These are phyloP conservation scores for Neonectria sp. DNA, from an alignment of 2,329 filamentous ascomycete genomes.

Conservation along the genomic window DNA sequence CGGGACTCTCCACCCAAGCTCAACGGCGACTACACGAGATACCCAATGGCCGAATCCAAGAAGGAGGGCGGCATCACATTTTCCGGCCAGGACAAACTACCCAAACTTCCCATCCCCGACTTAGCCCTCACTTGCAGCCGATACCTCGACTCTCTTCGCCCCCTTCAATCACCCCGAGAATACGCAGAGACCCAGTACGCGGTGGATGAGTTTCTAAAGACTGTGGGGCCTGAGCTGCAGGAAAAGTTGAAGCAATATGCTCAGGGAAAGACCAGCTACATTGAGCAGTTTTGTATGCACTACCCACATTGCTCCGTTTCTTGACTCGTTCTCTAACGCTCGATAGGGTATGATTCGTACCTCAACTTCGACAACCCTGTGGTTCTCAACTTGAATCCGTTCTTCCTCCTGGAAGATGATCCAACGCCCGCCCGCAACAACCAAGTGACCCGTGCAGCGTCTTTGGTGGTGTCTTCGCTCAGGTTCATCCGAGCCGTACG, in stretches of 20 bases:
- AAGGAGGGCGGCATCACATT: constrained; percentile 86
- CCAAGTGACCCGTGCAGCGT: constrained; percentile 94
- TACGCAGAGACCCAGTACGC: constrained; percentile 86
- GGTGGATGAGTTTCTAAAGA: constrained; percentile 84
- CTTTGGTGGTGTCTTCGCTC: constrained; percentile 89
- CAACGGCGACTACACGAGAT: constrained; percentile 56
- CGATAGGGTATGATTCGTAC: constrained; percentile 95
- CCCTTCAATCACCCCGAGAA: constrained; percentile 85
- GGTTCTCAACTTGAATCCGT: constrained; percentile 96
- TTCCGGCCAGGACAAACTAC: constrained; percentile 87
- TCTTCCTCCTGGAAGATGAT: constrained; percentile 97
- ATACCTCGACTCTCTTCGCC: constrained; percentile 84
- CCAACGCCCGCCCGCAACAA: constrained; percentile 97
- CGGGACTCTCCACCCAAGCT: constrained; percentile 43
- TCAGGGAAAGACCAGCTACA: constrained; percentile 92
- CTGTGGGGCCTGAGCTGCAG: constrained; percentile 88
- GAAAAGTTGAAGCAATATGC: constrained; percentile 93
- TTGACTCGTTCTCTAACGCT: constrained; percentile 25
- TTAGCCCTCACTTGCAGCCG: constrained; percentile 83
- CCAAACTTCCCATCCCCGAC: constrained; percentile 93
- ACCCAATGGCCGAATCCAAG: constrained; percentile 70
- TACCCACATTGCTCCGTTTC: background rate
- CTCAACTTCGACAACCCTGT: constrained; percentile 98
- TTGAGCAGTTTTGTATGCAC: constrained; percentile 92
- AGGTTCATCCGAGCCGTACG: constrained; percentile 94